A percentile compares a stretch with the other conserved stretches of the same genome.
These are phyloP conservation scores for Fusarium anguioides DNA, from an alignment of 2,329 filamentous ascomycete species.

Conservation along the genomic window DNA sequence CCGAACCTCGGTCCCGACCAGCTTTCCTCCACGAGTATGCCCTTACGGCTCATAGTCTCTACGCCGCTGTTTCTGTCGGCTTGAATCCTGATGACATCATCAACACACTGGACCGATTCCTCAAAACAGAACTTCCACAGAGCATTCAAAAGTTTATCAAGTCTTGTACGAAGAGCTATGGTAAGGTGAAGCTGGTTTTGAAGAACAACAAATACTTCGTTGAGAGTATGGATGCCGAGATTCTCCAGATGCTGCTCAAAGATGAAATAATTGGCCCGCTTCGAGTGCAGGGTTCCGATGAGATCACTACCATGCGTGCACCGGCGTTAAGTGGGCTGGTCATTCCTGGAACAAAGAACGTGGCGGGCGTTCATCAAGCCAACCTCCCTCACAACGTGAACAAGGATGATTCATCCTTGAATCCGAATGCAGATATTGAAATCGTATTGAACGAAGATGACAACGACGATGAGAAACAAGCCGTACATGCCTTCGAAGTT, in stretches of 20 bases:
- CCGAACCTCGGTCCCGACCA: slow-evolving; percentile 90
- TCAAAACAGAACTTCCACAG: slow-evolving; percentile 86
- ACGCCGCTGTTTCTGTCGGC: slow-evolving; percentile 94
- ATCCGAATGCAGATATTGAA: background rate
- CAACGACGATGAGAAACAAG: slow-evolving; percentile 85
- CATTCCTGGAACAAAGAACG: slow-evolving; percentile 94
- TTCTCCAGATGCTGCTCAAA: slow-evolving; percentile 84
- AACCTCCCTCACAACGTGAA: slow-evolving; percentile 65
- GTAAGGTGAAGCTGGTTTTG: slow-evolving; percentile 93
- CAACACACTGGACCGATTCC: slow-evolving; percentile 84
- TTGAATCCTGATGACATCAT: slow-evolving; percentile 90
- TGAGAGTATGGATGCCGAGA: slow-evolving; percentile 88
- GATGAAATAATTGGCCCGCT: slow-evolving; percentile 84
- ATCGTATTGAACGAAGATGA: slow-evolving; percentile 64
- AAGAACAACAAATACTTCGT: slow-evolving; percentile 95
- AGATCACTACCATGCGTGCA: slow-evolving; percentile 79
- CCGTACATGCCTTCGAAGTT: slow-evolving; percentile 94
- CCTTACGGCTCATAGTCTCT: slow-evolving; percentile 92
- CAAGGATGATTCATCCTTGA: background rate
- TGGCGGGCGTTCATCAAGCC: slow-evolving; percentile 85
- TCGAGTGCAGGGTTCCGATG: slow-evolving; percentile 75
- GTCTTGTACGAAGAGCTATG: slow-evolving; percentile 87
- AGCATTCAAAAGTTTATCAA: slow-evolving; percentile 81
- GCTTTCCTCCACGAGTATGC: slow-evolving; percentile 93
- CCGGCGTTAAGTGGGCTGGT: slow-evolving; percentile 88